These are phyloP conservation scores for Karstenula rhodostoma DNA, from an alignment of 2,329 filamentous ascomycete genomes.

Conservation along the genomic window DNA sequence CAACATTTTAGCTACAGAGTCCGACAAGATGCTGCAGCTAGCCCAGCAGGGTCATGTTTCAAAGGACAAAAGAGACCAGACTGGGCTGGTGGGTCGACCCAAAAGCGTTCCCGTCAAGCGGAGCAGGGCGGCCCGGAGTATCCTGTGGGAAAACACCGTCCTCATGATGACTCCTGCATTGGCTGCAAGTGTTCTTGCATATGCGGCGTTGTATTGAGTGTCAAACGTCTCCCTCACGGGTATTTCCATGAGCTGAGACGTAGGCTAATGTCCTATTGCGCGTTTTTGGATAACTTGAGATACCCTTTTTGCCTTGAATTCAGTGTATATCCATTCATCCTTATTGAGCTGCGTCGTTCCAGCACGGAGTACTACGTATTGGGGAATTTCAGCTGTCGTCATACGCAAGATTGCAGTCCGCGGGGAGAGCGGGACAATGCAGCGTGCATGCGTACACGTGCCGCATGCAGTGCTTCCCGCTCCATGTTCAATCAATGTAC, in stretches of 20 bases:
- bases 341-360: slow-evolving; percentile 5
- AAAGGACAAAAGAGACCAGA: slow-evolving; percentile 30
- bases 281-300: slow-evolving; percentile 19
- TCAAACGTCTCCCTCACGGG: neutral
- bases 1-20: slow-evolving; percentile 54
- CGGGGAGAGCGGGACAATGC: slow-evolving; percentile 22
- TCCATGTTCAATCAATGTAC: slow-evolving; percentile 8
- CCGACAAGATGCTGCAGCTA: slow-evolving; percentile 44
- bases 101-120: slow-evolving; percentile 27
- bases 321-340: slow-evolving; percentile 19
- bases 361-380: neutral
- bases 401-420: slow-evolving; percentile 5
- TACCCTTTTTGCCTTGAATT: slow-evolving; percentile 19
- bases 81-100: slow-evolving; percentile 26
- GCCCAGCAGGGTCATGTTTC: slow-evolving; percentile 40
- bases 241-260: neutral
- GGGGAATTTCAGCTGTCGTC: slow-evolving; percentile 1
- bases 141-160: slow-evolving; percentile 21
- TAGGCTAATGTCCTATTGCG: slow-evolving; percentile 5
- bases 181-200: slow-evolving; percentile 19
- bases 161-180: slow-evolving; percentile 19
- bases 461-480: slow-evolving; percentile 6
- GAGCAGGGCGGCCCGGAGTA: slow-evolving; percentile 26
- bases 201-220: slow-evolving; percentile 16
- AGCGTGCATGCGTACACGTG: slow-evolving; percentile 16